Evolutionary conservation across 1,284 basidiomycete genomes (phyloP).

Genomic region (Microbotryum scabiosae): DNA sequence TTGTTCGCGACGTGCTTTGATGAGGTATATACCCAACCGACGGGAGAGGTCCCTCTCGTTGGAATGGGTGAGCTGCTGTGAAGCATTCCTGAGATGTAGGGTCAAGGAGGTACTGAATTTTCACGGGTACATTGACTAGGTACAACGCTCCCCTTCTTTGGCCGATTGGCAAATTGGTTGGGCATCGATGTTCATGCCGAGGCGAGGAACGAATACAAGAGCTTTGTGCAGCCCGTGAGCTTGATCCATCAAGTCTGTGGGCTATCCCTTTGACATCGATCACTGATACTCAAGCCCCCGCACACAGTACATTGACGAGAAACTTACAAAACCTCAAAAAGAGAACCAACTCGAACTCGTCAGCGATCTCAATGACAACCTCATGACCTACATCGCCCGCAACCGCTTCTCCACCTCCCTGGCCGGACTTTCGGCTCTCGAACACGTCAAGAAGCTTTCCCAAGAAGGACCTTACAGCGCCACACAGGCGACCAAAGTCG

Average conservation of each 20-base stretch:
- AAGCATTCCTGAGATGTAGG: constrained; percentile 10
- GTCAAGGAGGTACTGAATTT: not conserved
- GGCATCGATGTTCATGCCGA: constrained; percentile 43
- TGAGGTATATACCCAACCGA: constrained; percentile 43
- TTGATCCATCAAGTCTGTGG: not conserved
- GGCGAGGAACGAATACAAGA: constrained; percentile 43
- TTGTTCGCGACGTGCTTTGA: constrained; percentile 40
- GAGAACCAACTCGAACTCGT: constrained; percentile 35
- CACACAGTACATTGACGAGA: constrained; percentile 33
- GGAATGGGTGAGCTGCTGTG: constrained; percentile 35
- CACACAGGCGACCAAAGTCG: constrained; percentile 37
- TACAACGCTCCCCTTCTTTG: constrained; percentile 37
- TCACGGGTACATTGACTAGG: not conserved
- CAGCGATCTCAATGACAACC: constrained; percentile 34
- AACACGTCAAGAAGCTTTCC: constrained; percentile 36
- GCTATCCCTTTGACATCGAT: not conserved
- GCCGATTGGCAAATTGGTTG: constrained; percentile 41
- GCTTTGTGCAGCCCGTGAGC: constrained; percentile 30
- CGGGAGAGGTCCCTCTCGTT: constrained; percentile 41
- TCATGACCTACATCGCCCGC: constrained; percentile 33
- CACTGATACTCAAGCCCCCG: not conserved
- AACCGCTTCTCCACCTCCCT: constrained; percentile 29
- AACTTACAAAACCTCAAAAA: constrained; percentile 34
- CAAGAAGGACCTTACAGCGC: constrained; percentile 40
- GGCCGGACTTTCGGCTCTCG: constrained; percentile 30